Evolutionary conservation across 1,284 basidiomycete species (phyloP), one percentile per base, ranked within the genome.

Genomic region (Moesziomyces aphidis): DNA sequence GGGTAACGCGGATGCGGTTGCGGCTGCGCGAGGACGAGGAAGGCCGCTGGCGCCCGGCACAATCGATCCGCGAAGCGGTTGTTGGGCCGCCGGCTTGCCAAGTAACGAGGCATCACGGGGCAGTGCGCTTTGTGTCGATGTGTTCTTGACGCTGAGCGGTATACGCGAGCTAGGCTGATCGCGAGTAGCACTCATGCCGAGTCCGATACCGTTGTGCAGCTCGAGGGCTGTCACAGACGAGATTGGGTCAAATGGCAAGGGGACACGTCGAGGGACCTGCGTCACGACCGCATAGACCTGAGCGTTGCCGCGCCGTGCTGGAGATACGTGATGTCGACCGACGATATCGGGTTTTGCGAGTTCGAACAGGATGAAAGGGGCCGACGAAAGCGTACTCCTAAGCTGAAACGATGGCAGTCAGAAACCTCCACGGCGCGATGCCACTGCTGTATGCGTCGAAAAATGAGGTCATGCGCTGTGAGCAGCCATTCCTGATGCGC

Each of bases 71-170:
- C 54, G 54, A 23, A 47, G 28, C 31, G 54, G 50, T 47, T 64
- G 61, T 31, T 63, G 67, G 6, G 57, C 23, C 17, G 54, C n/a
- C 1, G 67, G 55, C 24, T 72, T 72, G n/a, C 53, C 55, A n/a
- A 61, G 55, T n/a, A 62, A 43, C 39, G 53, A 24, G 34, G 55
- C 53, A 21, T 72, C 63, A 21, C 56, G 56, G 23, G 56, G 34
- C n/a, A 31, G 28, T 8, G 58, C 44, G 50, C 62, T 55, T 50
- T 70, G 67, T n/a, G 62, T 63, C 43, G 67, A 51, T 3, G 57
- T 52, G 42, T 75, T 75, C 51, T 75, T 75, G 57, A 71, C 60
- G 64, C 73, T 71, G 45, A 75, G 61, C 24, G 73, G 73, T 28
- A 70, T 70, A 39, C 73, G 67, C 49, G 64, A 68, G 61, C 42